Conservation (phyloP, 2,329 filamentous ascomycete genomes). For the Colletotrichum cordylinicola region DNA sequence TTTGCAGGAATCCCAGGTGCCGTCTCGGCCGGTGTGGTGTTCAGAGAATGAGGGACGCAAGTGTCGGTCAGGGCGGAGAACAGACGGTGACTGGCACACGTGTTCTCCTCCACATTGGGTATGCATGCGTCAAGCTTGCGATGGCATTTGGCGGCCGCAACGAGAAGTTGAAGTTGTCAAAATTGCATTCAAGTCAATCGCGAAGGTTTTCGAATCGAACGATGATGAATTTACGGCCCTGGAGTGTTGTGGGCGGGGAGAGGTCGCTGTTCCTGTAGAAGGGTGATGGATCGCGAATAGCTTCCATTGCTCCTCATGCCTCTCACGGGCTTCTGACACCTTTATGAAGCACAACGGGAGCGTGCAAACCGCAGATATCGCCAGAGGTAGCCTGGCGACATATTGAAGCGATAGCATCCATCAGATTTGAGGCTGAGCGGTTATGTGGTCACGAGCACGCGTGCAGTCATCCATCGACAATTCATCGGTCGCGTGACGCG, state of each 20-base stretch:
- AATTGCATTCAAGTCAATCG: not conserved
- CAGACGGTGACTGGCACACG: slow-evolving; percentile 9
- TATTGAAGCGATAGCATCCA: not conserved
- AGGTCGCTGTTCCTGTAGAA: not conserved
- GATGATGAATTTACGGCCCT: not conserved
- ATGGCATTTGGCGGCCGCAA: not conserved
- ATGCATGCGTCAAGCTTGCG: slow-evolving; percentile 9
- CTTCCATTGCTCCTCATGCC: not conserved
- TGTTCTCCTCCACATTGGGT: slow-evolving; percentile 22
- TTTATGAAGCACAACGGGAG: not conserved
- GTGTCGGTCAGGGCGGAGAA: not conserved
- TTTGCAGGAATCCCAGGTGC: not conserved
- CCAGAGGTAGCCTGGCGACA: not conserved
- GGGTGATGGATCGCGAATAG: slow-evolving; percentile 8
- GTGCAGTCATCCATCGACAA: not conserved
- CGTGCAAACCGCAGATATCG: not conserved
- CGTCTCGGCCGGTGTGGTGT: not conserved
- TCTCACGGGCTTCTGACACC: not conserved
- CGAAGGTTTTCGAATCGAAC: not conserved
- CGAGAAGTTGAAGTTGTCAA: not conserved
- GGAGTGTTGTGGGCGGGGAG: not conserved
- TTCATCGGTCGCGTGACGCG: slow-evolving; percentile 10
- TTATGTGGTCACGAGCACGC: not conserved
- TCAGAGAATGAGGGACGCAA: not conserved
- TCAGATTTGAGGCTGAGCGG: not conserved